phyloP scores from a whole-genome alignment of 257 asterid species.

The Plantago elongata region DNA sequence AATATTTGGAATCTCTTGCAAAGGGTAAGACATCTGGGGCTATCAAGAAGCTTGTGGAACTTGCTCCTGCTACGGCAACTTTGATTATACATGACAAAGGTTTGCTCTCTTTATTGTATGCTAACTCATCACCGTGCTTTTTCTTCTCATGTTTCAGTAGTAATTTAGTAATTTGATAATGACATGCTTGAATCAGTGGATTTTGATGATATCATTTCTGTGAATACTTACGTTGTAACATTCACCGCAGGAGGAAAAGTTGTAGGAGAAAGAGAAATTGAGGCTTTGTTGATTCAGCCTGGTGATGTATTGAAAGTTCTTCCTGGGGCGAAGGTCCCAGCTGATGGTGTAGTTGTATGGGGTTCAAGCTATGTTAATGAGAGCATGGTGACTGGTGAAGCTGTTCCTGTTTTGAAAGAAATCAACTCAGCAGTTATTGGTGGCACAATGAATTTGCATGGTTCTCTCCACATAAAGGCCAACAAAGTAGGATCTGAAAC shows the following conservation, averaged over 20 bases:
- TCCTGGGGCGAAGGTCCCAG: constrained; percentile 92
- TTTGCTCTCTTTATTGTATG: constrained; percentile 19
- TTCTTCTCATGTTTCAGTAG: not conserved
- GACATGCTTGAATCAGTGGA: constrained; percentile 12
- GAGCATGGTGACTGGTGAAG: constrained; percentile 99
- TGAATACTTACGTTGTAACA: constrained; percentile 16
- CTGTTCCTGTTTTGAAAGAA: constrained; percentile 75
- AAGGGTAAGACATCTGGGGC: constrained; percentile 99
- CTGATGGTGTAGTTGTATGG: constrained; percentile 91
- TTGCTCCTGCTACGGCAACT: constrained; percentile 84
- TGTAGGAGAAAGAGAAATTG: constrained; percentile 85
- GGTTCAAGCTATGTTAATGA: constrained; percentile 95
- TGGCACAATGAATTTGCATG: constrained; percentile 93
- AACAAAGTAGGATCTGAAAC: constrained; percentile 91
- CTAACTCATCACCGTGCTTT: constrained; percentile 4
- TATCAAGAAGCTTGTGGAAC: constrained; percentile 92
- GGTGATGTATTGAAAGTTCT: constrained; percentile 85
- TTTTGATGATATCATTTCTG: constrained; percentile 6
- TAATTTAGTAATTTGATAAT: not conserved
- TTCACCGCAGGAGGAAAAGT: constrained; percentile 72
- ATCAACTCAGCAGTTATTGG: constrained; percentile 65
- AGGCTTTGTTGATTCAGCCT: constrained; percentile 86
- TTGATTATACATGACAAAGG: constrained; percentile 73
- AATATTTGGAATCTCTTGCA: constrained; percentile 89
- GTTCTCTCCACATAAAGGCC: constrained; percentile 82